Percentiles rank a stretch among this genome's conserved stretches.
Evolutionary conservation across 257 asterid species (phyloP).

Genomic region (Parsonsia alboflavescens): DNA sequence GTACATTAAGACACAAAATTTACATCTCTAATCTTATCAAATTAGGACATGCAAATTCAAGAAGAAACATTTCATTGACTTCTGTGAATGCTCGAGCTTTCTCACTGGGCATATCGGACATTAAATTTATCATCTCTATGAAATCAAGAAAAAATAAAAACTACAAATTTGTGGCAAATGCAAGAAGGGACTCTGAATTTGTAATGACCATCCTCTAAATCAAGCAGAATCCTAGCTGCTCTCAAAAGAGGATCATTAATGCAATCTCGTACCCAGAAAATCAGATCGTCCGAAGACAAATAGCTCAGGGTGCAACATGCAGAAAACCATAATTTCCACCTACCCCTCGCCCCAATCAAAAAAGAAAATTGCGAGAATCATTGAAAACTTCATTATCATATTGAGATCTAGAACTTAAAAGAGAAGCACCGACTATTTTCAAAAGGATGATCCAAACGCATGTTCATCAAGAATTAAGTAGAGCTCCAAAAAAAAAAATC

Average conservation of each 20-base stretch:
- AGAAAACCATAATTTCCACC: constrained; percentile 19
- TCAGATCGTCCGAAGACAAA: constrained; percentile 31
- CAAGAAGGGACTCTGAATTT: background rate
- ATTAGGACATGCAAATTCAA: constrained; percentile 8
- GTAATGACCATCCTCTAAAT: constrained; percentile 7
- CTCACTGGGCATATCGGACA: background rate
- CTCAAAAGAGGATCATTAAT: background rate
- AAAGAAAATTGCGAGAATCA: constrained; percentile 8
- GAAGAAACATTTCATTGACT: constrained; percentile 4
- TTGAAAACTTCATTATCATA: constrained; percentile 18
- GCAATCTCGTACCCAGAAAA: constrained; percentile 12
- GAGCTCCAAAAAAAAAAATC: constrained; percentile 2
- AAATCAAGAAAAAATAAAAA: background rate
- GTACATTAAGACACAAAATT: background rate
- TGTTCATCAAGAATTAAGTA: constrained; percentile 15
- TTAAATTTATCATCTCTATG: background rate
- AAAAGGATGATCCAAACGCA: constrained; percentile 25
- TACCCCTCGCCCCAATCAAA: background rate
- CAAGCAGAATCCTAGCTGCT: constrained; percentile 1
- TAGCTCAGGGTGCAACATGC: constrained; percentile 39
- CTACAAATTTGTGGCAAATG: background rate
- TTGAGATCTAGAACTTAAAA: constrained; percentile 45
- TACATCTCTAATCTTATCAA: background rate
- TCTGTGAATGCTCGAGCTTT: background rate
- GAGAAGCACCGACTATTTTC: constrained; percentile 17